A percentile compares a stretch with the other conserved stretches of the same genome.
Evolutionary conservation across 257 asterid genomes (phyloP).

Genomic region (Anisodus tanguticus): DNA sequence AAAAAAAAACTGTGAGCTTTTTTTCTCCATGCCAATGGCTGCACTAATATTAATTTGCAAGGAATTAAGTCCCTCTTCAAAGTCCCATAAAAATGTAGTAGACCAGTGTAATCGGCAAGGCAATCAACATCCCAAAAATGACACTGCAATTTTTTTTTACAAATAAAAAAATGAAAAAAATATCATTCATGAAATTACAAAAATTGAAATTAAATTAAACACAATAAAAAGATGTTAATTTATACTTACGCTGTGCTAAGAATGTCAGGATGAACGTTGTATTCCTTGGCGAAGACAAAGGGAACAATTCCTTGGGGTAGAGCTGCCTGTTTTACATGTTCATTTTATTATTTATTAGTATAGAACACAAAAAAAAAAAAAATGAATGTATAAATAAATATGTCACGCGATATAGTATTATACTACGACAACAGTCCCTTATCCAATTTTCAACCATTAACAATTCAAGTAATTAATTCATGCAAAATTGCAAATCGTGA

Average conservation of each 20-base stretch:
- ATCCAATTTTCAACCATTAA: neutral
- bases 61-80: constrained; percentile 30
- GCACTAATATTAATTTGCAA: constrained; percentile 10
- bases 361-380: neutral
- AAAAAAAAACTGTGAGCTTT: neutral
- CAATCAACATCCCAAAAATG: constrained; percentile 58
- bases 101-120: constrained; percentile 53
- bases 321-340: constrained; percentile 45
- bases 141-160: constrained; percentile 39
- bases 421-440: neutral
- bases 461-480: neutral
- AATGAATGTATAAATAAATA: neutral
- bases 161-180: neutral
- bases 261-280: constrained; percentile 55
- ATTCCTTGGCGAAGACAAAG: constrained; percentile 59
- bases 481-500: neutral
- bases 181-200: neutral
- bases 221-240: constrained; percentile 3
- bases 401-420: neutral
- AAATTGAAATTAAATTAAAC: neutral
- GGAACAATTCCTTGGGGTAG: constrained; percentile 62
- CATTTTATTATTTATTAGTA: neutral
- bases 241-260: constrained; percentile 53
- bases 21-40: neutral
- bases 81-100: constrained; percentile 58